Conservation (phyloP, 495 filamentous ascomycete genomes). For the Corynascus novoguineensis region DNA sequence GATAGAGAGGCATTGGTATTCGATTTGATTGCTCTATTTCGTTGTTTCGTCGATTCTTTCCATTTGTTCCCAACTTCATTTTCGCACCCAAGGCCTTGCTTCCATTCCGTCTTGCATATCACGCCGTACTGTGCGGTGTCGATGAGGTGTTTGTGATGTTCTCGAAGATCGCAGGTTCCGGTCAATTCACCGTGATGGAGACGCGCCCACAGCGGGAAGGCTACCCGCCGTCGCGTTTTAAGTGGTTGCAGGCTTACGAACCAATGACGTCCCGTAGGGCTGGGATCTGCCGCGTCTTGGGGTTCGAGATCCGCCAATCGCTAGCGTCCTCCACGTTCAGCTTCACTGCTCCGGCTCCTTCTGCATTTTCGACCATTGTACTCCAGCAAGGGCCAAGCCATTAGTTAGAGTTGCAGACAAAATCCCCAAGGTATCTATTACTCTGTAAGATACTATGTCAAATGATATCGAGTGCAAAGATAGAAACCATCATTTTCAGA, state of each 20-base stretch:
- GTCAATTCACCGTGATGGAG: not conserved
- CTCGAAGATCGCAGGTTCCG: too few relatives aligned
- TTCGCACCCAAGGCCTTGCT: too few relatives aligned
- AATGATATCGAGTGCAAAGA: too few relatives aligned
- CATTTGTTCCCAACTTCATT: too few relatives aligned
- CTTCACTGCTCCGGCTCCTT: not conserved
- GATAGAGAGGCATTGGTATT: not conserved
- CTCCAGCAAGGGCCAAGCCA: not conserved
- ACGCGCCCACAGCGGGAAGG: not conserved
- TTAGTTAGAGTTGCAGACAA: not conserved
- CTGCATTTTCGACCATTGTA: not conserved
- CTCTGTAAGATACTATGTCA: too few relatives aligned
- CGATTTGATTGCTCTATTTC: too few relatives aligned
- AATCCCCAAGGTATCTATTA: too few relatives aligned
- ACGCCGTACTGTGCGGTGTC: too few relatives aligned
- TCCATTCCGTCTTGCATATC: too few relatives aligned
- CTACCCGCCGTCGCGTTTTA: slow-evolving; percentile 5
- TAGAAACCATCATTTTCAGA: too few relatives aligned
- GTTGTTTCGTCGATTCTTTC: too few relatives aligned
- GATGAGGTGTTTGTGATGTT: too few relatives aligned
- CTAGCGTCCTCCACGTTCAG: not conserved
- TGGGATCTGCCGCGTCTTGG: slow-evolving; percentile 4
- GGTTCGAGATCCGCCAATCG: not conserved
- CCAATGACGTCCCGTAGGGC: slow-evolving; percentile 15
- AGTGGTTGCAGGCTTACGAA: slow-evolving; percentile 15